Evolutionary conservation across 1,139 yeast species (phyloP).

Genomic region (Meyerozyma athensensis): DNA sequence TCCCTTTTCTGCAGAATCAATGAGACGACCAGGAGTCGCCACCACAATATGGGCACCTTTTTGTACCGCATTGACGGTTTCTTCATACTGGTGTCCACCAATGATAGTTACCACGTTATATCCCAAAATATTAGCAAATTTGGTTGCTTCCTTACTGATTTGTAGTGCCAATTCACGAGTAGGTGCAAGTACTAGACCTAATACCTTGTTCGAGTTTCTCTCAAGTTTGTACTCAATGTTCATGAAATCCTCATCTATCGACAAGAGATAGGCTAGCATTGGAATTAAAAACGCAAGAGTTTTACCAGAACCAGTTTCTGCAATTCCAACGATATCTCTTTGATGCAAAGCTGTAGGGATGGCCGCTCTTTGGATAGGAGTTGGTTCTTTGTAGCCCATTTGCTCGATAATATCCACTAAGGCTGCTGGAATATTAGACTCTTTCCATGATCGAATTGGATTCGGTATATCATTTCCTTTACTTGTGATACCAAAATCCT

Average conservation of each 20-base stretch:
- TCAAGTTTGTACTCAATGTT: constrained; percentile 30
- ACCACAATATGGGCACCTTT: constrained; percentile 78
- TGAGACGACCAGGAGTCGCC: constrained; percentile 89
- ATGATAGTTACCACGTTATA: constrained; percentile 64
- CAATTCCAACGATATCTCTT: constrained; percentile 80
- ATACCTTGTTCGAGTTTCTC: constrained; percentile 27
- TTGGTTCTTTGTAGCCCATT: constrained; percentile 58
- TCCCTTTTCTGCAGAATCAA: constrained; percentile 72
- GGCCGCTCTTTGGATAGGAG: constrained; percentile 87
- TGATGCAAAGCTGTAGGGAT: constrained; percentile 64
- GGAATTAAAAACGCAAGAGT: constrained; percentile 15
- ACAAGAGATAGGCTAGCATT: constrained; percentile 51
- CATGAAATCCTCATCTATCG: constrained; percentile 32
- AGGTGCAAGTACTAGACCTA: constrained; percentile 79
- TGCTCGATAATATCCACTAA: constrained; percentile 34
- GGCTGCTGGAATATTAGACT: constrained; percentile 44
- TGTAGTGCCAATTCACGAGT: constrained; percentile 93
- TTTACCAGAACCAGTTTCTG: constrained; percentile 42
- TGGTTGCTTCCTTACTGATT: constrained; percentile 61
- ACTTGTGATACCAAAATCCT: constrained; percentile 65
- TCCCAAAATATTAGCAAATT: constrained; percentile 39
- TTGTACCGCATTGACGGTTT: constrained; percentile 55
- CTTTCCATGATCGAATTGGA: constrained; percentile 76
- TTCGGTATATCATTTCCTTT: constrained; percentile 49
- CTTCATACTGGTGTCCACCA: constrained; percentile 87